These are phyloP conservation scores for Suhomyces bolitotheri DNA, from an alignment of 1,139 yeast species.

Conservation along the genomic window DNA sequence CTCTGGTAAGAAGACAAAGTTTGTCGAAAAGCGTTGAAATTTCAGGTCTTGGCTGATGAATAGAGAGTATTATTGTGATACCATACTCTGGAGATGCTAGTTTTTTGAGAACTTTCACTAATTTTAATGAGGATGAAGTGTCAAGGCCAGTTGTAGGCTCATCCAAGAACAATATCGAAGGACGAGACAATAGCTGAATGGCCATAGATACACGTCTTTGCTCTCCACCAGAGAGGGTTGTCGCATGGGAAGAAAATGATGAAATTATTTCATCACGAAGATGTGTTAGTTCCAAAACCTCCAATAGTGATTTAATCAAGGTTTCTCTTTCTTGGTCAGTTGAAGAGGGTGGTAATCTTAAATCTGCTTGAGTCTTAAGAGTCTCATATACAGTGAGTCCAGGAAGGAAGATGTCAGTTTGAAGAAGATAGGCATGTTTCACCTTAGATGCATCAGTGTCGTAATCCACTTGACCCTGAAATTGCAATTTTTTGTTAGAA, in stretches of 20 bases:
- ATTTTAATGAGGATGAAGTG: constrained; percentile 68
- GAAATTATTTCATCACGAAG: constrained; percentile 60
- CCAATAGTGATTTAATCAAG: constrained; percentile 59
- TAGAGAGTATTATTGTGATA: constrained; percentile 70
- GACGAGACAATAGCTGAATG: constrained; percentile 72
- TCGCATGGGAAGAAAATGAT: constrained; percentile 44
- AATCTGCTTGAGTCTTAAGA: constrained; percentile 65
- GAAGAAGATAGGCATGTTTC: constrained; percentile 70
- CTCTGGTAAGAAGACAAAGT: constrained; percentile 68
- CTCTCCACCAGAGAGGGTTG: constrained; percentile 79
- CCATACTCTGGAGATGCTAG: constrained; percentile 53
- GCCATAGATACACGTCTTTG: constrained; percentile 77
- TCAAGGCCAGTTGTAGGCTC: constrained; percentile 92
- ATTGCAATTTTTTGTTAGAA: constrained; percentile 30
- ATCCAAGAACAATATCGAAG: constrained; percentile 75
- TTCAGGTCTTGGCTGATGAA: constrained; percentile 85
- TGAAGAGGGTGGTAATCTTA: constrained; percentile 52
- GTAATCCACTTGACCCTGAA: constrained; percentile 33
- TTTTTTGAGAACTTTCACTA: constrained; percentile 63
- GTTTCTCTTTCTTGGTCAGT: constrained; percentile 40
- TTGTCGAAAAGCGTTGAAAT: constrained; percentile 66
- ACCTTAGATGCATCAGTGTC: constrained; percentile 8
- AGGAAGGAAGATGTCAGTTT: constrained; percentile 73
- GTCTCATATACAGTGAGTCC: constrained; percentile 73
- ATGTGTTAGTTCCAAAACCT: constrained; percentile 61